Evolutionary conservation across 331 rosid genomes (phyloP), one percentile per base, ranked within the genome.

Genomic region (Erythrophleum ivorense): DNA sequence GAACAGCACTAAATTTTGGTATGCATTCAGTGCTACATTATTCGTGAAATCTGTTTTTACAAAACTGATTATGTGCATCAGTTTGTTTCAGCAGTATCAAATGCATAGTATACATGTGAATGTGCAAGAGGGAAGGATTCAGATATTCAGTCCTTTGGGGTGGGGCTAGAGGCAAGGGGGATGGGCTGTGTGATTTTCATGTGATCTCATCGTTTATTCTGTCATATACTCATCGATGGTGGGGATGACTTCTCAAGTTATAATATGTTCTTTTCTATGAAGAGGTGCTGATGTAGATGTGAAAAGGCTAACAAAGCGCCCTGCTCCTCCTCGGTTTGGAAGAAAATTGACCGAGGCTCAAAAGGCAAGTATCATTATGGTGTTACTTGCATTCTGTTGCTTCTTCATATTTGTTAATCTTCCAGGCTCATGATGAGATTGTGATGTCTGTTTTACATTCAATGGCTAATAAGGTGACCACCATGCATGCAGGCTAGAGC

Each of bases 281-380:
- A 89, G 98, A 86, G 98, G 98, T 55, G 95, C 95, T 54, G 84
- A 78, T 0, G 98, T 96, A 3, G 98, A 96, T 80, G 97, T 92
- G 46, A 96, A 96, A 81, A 89, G 90, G 72, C 94, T 96, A 21
- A 81, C 89, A 9, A 96, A 96, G 79, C 94, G 97, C 33, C 99
- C 97, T 0, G 97, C 97, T 76, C 99, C 97, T 46, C 98, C 99
- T 64, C 92, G 94, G 18, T 96, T 93, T 48, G 99, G 98, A 78
- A 82, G 97, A 84, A 93, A 91, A 90, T 80, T 96, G 62, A 91
- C 97, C 0, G 97, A 96, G 11, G 11, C 92, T 78, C 98, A 96
- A 80, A 96, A 91, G 98, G 98, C 79, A 86, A 88, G 84, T 79
- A 41, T 63, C 71, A 50, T 57, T 66, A 59, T 55, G 53, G 48